Base-by-base conservation (phyloP, 257 asterid genomes). In the Anisodus acutangulus region DNA sequence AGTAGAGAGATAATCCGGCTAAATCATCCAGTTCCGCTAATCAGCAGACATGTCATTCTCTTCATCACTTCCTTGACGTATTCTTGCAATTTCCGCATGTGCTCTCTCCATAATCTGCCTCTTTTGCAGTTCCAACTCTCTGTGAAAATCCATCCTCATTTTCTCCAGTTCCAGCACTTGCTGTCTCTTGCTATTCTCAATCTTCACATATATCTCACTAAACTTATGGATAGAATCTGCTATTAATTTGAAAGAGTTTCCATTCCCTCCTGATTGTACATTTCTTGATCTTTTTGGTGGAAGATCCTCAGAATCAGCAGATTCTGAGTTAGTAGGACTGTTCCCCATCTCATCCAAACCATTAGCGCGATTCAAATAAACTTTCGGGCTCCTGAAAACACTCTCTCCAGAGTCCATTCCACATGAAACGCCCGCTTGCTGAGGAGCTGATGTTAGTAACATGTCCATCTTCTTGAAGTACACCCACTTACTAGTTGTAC, bases 281-380 rank as follows among this genome's bases (percentile, higher is more conserved):
- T 85, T 90, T 86, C 85, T 89, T 17, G 83, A 62, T 86, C 72
- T 91, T 88, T 83, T 89, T 4, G 92, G 91, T 35, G 88, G 93
- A 62, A 88, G 92, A 59, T 89, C 94, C 19, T 90, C 97, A 2
- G 93, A 87, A 74, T 88, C 91, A 2, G 88, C 88, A 13, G 94
- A 92, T 54, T 86, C 94, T 4, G 94, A 94, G 78, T 89, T 86
- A 67, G 86, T 92, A 0, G 98, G 98, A 83, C 98, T 92, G 83
- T 92, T 98, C 85, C 94, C 90, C 95, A 88, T 92, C 92, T 92
- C 97, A 69, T 92, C 97, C 86, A 90, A 86, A n/a, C 93, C 95
- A 51, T 97, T 94, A 15, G 97, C 83, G 9, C 85, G 90, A 57
- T 88, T 89, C 84, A 89, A 62, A 84, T 90, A 88, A 82, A 85